phyloP scores from a whole-genome alignment of 306 rosid genomes.

The Cicer judaicum region DNA sequence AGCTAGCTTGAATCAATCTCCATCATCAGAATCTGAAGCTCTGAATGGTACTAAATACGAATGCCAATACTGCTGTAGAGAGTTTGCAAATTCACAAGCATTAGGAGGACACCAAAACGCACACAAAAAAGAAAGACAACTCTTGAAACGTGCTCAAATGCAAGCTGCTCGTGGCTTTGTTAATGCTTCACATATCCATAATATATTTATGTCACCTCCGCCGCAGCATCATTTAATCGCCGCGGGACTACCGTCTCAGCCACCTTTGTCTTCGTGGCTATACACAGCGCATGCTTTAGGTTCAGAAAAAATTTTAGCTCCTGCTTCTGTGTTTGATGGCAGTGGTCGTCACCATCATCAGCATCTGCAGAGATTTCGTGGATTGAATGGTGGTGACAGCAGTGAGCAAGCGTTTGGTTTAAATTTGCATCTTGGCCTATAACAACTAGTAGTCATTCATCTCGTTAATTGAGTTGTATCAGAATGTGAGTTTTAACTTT shows the following conservation, averaged over 20 bases:
- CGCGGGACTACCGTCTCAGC: conserved; percentile 5
- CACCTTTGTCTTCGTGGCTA: conserved; percentile 38
- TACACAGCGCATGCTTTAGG: not conserved
- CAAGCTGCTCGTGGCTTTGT: conserved; percentile 52
- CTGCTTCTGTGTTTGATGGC: not conserved
- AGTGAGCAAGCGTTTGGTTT: conserved; percentile 48
- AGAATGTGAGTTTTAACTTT: conserved; percentile 20
- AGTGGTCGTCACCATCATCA: not conserved
- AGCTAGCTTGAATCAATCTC: conserved; percentile 3
- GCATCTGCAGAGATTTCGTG: not conserved
- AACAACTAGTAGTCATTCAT: not conserved
- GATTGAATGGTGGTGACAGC: conserved; percentile 22
- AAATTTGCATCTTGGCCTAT: conserved; percentile 58
- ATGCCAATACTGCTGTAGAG: conserved; percentile 61
- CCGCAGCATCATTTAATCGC: conserved; percentile 17
- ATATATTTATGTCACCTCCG: conserved; percentile 30
- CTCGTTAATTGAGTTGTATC: not conserved
- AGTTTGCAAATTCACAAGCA: conserved; percentile 66
- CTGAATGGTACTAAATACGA: conserved; percentile 48
- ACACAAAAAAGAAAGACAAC: conserved; percentile 62
- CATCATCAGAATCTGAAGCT: not conserved
- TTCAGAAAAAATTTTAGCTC: not conserved
- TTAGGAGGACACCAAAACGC: conserved; percentile 70
- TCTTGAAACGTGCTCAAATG: conserved; percentile 58
- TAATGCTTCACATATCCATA: conserved; percentile 42